These are phyloP conservation scores for Exophiala lecanii-corni DNA, from an alignment of 2,329 filamentous ascomycete genomes.

Conservation along the genomic window DNA sequence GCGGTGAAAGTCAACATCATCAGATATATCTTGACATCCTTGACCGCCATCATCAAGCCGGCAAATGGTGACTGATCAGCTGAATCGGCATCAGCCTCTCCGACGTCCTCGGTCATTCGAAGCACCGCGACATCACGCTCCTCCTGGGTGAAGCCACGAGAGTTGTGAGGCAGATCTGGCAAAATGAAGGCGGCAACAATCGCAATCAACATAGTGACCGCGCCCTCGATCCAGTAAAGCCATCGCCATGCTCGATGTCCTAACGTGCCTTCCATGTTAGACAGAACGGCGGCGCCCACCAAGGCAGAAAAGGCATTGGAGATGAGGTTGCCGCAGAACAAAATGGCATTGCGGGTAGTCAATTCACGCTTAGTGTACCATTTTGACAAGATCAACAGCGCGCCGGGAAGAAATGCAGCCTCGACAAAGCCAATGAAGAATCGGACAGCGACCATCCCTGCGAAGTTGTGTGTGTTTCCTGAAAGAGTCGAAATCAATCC, in stretches of 20 bases:
- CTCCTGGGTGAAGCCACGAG: no score
- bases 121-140: no score
- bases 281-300: slow-evolving; percentile 60
- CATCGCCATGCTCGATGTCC: slow-evolving; percentile 57
- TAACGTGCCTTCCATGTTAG: slow-evolving; percentile 51
- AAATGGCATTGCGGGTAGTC: slow-evolving; percentile 38
- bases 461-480: slow-evolving; percentile 38
- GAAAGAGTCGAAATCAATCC: no score
- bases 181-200: slow-evolving; percentile 46
- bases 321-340: slow-evolving; percentile 55
- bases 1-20: slow-evolving; percentile 41
- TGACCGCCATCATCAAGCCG: slow-evolving; percentile 49
- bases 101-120: slow-evolving; percentile 61
- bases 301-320: slow-evolving; percentile 68
- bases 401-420: slow-evolving; percentile 62
- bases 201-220: slow-evolving; percentile 41
- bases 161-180: slow-evolving; percentile 65
- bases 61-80: slow-evolving; percentile 43
- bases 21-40: slow-evolving; percentile 58
- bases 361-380: slow-evolving; percentile 40
- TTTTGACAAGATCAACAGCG: slow-evolving; percentile 55
- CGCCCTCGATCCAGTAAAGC: slow-evolving; percentile 57
- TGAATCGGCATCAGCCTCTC: slow-evolving; percentile 56
- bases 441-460: slow-evolving; percentile 37
- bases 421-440: slow-evolving; percentile 43